phyloP scores from a whole-genome alignment of 148 eudicot species.

The Fagopyrum esculentum region DNA sequence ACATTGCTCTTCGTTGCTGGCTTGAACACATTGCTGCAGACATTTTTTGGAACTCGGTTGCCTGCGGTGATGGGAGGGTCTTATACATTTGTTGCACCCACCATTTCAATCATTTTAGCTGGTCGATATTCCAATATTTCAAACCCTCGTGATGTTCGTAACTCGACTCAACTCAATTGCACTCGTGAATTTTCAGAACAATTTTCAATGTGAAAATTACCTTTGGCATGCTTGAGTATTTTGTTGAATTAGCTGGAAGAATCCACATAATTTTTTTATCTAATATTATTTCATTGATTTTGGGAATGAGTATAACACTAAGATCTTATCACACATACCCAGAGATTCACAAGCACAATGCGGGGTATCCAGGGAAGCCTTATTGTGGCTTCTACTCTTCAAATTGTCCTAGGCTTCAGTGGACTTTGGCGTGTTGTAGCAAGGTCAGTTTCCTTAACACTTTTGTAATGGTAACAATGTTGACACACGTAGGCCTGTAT shows the following conservation, averaged over 20 bases:
- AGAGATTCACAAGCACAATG: constrained; percentile 82
- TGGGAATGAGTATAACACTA: neutral
- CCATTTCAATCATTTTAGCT: too few species aligned
- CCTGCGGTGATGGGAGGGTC: too few species aligned
- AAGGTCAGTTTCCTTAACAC: constrained; percentile 35
- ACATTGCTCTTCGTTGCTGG: constrained; percentile 95
- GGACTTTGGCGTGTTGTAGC: constrained; percentile 97
- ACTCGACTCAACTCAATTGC: constrained; percentile 5
- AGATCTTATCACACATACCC: constrained; percentile 11
- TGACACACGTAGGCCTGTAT: neutral
- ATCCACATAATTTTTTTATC: neutral
- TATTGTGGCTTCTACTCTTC: constrained; percentile 90
- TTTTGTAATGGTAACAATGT: neutral
- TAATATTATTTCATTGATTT: neutral
- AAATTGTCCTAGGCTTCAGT: constrained; percentile 94
- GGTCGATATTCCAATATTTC: constrained; percentile 46
- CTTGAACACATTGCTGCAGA: constrained; percentile 76
- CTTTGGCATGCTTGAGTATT: neutral
- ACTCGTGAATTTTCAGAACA: neutral
- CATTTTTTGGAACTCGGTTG: constrained; percentile 15
- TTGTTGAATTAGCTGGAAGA: neutral
- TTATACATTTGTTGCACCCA: too few species aligned
- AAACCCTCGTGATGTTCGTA: constrained; percentile 58
- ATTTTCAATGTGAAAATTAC: neutral
- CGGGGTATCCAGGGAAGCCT: constrained; percentile 91